Conservation (phyloP, 306 rosid species). For the Malus orientalis region DNA sequence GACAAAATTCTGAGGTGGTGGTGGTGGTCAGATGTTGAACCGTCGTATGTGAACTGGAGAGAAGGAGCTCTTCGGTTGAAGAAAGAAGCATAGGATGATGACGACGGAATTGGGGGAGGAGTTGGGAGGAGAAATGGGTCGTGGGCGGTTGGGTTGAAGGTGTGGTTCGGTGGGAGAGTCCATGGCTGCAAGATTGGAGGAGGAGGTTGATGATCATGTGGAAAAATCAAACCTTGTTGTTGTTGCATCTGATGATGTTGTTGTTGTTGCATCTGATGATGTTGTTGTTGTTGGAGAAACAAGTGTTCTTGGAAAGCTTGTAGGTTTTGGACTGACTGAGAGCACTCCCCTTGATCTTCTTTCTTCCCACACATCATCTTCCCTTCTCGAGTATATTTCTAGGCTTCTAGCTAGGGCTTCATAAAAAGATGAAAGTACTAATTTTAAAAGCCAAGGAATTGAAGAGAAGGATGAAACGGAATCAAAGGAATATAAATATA, state of each 20-base stretch:
- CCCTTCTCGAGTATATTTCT: not conserved
- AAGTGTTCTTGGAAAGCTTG: slow-evolving; percentile 60
- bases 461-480: not conserved
- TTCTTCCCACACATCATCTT: slow-evolving; percentile 46
- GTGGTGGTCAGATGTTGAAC: slow-evolving; percentile 56
- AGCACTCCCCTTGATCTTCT: slow-evolving; percentile 59
- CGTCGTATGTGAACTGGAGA: slow-evolving; percentile 64
- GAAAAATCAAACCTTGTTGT: slow-evolving; percentile 39
- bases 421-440: not conserved
- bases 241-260: not conserved
- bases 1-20: slow-evolving; percentile 69
- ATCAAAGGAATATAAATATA: not conserved
- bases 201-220: slow-evolving; percentile 23
- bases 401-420: not conserved
- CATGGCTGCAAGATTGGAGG: slow-evolving; percentile 60
- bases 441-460: not conserved
- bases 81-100: slow-evolving; percentile 43
- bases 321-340: slow-evolving; percentile 41
- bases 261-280: slow-evolving; percentile 47
- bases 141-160: slow-evolving; percentile 22
- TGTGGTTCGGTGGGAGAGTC: slow-evolving; percentile 56
- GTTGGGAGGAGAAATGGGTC: slow-evolving; percentile 53
- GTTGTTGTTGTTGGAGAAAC: slow-evolving; percentile 38
- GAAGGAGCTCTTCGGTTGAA: slow-evolving; percentile 53
- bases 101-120: slow-evolving; percentile 12